phyloP scores from a whole-genome alignment of 371 early-diverging fungal species.

The Sporodiniella umbellata region DNA sequence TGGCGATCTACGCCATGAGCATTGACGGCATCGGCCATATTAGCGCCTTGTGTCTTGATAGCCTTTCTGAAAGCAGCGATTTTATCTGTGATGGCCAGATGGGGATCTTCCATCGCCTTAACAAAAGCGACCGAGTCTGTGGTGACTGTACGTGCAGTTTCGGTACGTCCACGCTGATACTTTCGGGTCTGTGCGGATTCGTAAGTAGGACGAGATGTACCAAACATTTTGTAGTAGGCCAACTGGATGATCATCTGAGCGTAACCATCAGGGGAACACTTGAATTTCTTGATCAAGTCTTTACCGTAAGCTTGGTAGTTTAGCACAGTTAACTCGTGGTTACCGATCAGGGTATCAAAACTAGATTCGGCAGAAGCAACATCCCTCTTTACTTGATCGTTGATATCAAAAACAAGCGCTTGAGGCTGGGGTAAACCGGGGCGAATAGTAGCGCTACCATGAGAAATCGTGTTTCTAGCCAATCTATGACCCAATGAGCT shows the following conservation, averaged over 20 bases:
- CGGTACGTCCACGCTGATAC: conserved; percentile 92
- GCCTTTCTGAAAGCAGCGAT: conserved; percentile 71
- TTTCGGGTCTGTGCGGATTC: conserved; percentile 90
- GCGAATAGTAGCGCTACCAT: conserved; percentile 51
- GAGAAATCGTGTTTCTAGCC: conserved; percentile 53
- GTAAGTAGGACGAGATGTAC: conserved; percentile 78
- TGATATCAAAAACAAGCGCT: conserved; percentile 67
- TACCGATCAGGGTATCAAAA: conserved; percentile 68
- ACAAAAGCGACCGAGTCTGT: conserved; percentile 81
- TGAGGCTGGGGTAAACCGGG: conserved; percentile 59
- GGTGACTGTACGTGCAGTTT: conserved; percentile 85
- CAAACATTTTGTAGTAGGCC: conserved; percentile 90
- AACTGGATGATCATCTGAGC: conserved; percentile 95
- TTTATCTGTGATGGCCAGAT: conserved; percentile 53
- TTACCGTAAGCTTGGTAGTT: conserved; percentile 88
- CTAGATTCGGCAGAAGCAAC: conserved; percentile 62
- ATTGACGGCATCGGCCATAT: conserved; percentile 81
- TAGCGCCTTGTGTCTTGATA: conserved; percentile 69
- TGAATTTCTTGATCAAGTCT: conserved; percentile 86
- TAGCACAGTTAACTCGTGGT: conserved; percentile 80
- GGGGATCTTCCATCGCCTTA: conserved; percentile 79
- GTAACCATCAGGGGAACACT: conserved; percentile 88
- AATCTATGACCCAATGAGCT: conserved; percentile 9
- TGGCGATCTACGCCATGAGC: conserved; percentile 92
- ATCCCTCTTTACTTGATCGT: conserved; percentile 45